These are phyloP conservation scores for Ustanciosporium gigantosporum DNA, from an alignment of 1,284 basidiomycete genomes.

Conservation along the genomic window DNA sequence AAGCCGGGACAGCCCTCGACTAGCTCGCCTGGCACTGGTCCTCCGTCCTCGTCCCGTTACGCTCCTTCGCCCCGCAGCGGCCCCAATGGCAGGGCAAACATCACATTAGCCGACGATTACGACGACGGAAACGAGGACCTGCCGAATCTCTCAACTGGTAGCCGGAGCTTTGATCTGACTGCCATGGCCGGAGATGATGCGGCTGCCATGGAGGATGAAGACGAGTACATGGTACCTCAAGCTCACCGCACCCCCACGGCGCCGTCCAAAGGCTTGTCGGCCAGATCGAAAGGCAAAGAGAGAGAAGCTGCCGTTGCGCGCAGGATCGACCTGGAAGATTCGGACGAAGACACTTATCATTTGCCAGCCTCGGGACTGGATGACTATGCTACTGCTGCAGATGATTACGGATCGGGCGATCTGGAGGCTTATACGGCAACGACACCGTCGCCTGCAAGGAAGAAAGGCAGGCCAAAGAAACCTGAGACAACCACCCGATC, in stretches of 20 bases:
- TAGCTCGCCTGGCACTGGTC: background rate
- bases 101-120: conserved; percentile 59
- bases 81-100: conserved; percentile 2
- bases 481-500: too few relatives aligned
- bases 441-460: too few relatives aligned
- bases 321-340: conserved; percentile 14
- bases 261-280: conserved; percentile 9
- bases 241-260: conserved; percentile 4
- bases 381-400: too few relatives aligned
- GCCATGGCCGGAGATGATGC: conserved; percentile 46
- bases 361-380: background rate
- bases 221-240: conserved; percentile 15
- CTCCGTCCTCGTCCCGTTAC: background rate
- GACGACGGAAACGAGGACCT: conserved; percentile 26
- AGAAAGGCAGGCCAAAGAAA: too few relatives aligned
- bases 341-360: conserved; percentile 21
- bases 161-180: conserved; percentile 42
- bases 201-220: conserved; percentile 37
- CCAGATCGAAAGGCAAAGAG: conserved; percentile 14
- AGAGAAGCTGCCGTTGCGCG: background rate
- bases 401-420: too few relatives aligned
- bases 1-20: conserved; percentile 23
- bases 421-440: too few relatives aligned
- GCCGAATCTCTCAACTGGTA: conserved; percentile 32
- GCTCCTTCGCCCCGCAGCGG: background rate